Evolutionary conservation across 2,329 filamentous ascomycete genomes (phyloP).

Genomic region (Penicillium sp.): DNA sequence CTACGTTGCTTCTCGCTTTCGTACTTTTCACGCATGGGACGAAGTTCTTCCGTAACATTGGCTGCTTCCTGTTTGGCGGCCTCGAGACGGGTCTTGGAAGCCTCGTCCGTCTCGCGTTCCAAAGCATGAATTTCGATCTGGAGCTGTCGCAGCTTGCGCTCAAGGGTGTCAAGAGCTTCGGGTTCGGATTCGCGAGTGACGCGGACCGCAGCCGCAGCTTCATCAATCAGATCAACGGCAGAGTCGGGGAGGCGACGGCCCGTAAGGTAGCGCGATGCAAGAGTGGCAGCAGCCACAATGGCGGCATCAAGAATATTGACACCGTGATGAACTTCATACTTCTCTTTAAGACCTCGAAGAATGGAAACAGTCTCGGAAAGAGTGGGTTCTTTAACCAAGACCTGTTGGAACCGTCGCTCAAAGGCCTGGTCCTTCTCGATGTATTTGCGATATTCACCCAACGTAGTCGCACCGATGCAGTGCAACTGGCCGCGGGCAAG

Average conservation of each 20-base stretch:
- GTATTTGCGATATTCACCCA: constrained; percentile 95
- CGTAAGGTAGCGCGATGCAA: constrained; percentile 90
- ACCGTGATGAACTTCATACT: constrained; percentile 96
- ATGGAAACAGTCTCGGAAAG: constrained; percentile 92
- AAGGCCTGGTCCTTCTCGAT: constrained; percentile 98
- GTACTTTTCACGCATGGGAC: constrained; percentile 90
- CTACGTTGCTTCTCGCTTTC: constrained; percentile 86
- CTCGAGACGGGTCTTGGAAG: constrained; percentile 74
- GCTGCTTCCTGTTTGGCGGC: constrained; percentile 84
- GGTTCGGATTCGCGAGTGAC: constrained; percentile 95
- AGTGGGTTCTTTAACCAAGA: constrained; percentile 88
- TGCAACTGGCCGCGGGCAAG: constrained; percentile 92
- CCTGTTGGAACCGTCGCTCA: constrained; percentile 97
- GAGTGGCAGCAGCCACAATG: constrained; percentile 81
- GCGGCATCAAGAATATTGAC: constrained; percentile 93
- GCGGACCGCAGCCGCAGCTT: constrained; percentile 91
- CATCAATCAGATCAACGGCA: constrained; percentile 91
- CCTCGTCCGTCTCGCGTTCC: constrained; percentile 88
- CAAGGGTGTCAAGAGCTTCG: constrained; percentile 89
- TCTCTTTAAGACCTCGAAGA: constrained; percentile 94
- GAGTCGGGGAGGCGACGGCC: constrained; percentile 87
- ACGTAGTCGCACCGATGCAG: constrained; percentile 94
- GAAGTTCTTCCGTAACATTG: constrained; percentile 88
- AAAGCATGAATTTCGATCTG: constrained; percentile 97
- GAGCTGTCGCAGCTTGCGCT: constrained; percentile 81